Conservation (phyloP, 148 eudicot genomes). For the Camellia sinensis region DNA sequence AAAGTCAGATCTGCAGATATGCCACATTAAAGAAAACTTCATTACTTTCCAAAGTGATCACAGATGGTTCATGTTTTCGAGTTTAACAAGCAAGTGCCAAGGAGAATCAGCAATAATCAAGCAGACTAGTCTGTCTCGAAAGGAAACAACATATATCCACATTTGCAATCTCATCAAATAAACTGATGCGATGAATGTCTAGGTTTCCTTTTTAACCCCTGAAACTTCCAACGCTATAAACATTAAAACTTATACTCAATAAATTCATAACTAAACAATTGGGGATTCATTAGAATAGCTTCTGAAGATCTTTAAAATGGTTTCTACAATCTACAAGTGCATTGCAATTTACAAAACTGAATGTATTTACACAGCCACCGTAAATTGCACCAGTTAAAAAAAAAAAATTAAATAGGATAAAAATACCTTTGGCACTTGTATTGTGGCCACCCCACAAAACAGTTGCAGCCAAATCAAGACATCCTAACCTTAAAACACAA, state of each 20-base stretch:
- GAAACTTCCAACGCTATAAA: background rate
- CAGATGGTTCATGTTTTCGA: too few species aligned
- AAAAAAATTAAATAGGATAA: conserved; percentile 8
- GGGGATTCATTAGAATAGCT: background rate
- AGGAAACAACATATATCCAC: too few species aligned
- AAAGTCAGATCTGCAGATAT: too few species aligned
- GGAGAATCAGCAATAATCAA: too few species aligned
- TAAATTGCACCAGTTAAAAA: conserved; percentile 21
- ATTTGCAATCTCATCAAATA: too few species aligned
- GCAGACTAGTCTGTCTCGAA: too few species aligned
- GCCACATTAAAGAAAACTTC: too few species aligned
- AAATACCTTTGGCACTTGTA: conserved; percentile 11
- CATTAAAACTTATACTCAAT: background rate
- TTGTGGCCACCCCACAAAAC: background rate
- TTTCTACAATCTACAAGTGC: conserved; percentile 37
- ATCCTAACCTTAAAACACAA: conserved; percentile 21
- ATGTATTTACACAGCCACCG: conserved; percentile 35
- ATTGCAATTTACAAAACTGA: conserved; percentile 14
- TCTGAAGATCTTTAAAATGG: conserved; percentile 8
- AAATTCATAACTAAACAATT: background rate
- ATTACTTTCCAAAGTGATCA: too few species aligned
- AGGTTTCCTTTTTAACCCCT: too few species aligned
- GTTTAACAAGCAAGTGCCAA: too few species aligned
- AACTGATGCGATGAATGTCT: too few species aligned
- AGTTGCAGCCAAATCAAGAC: conserved; percentile 14